These are phyloP conservation scores for Cryphonectria carpinicola DNA, from an alignment of 2,329 filamentous ascomycete species.

Conservation along the genomic window DNA sequence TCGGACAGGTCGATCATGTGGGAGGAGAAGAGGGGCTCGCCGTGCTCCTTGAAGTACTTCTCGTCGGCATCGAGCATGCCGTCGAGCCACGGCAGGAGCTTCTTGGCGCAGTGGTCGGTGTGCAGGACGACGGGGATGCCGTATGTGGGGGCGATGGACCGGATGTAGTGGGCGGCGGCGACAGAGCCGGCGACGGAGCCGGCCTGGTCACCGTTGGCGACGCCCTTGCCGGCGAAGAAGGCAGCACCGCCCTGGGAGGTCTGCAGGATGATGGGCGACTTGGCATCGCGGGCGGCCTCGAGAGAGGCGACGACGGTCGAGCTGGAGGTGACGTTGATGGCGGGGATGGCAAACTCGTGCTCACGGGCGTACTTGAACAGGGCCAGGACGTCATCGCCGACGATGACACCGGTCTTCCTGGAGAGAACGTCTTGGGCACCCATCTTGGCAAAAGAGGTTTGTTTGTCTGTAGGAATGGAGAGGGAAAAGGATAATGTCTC, in stretches of 20 bases:
- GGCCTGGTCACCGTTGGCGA: constrained; percentile 79
- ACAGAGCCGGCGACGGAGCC: constrained; percentile 88
- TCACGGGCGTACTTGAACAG: constrained; percentile 92
- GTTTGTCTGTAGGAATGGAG: background rate
- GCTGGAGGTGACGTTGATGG: constrained; percentile 92
- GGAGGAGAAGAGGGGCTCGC: constrained; percentile 89
- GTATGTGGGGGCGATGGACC: constrained; percentile 83
- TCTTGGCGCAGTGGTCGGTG: constrained; percentile 99
- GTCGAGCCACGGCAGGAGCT: constrained; percentile 97
- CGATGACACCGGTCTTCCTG: constrained; percentile 69
- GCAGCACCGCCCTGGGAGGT: constrained; percentile 91
- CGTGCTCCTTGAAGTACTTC: constrained; percentile 89
- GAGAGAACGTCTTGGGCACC: constrained; percentile 57
- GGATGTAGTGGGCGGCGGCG: constrained; percentile 92
- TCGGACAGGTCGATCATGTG: constrained; percentile 99
- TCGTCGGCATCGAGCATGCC: constrained; percentile 95
- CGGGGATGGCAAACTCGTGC: constrained; percentile 86
- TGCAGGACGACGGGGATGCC: constrained; percentile 90
- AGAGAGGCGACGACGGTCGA: constrained; percentile 78
- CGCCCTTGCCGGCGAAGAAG: constrained; percentile 90
- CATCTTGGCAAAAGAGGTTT: constrained; percentile 37
- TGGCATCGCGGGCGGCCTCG: constrained; percentile 91
- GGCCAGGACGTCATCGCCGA: constrained; percentile 45
- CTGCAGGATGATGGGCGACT: constrained; percentile 91
- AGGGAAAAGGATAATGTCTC: background rate